These are phyloP conservation scores for Eragrostis curvula DNA, from an alignment of 176 grass and related monocot genomes.

Conservation along the genomic window DNA sequence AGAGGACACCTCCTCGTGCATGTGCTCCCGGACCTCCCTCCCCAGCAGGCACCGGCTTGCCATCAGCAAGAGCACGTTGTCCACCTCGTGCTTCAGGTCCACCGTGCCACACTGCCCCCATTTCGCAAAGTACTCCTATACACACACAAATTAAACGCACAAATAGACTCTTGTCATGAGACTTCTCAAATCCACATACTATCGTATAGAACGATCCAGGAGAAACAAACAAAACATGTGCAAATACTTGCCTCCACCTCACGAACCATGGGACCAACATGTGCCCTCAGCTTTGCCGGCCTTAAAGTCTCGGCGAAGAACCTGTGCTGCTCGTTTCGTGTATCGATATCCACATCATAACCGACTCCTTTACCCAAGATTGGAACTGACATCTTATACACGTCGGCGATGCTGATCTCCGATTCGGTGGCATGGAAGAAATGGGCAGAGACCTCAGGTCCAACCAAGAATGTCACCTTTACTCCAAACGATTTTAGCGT, in stretches of 20 bases:
- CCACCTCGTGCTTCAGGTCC: constrained; percentile 52
- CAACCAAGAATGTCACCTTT: too few species aligned
- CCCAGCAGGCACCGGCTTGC: constrained; percentile 60
- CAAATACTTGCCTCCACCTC: constrained; percentile 42
- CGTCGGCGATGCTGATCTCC: background rate
- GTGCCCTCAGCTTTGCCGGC: constrained; percentile 39
- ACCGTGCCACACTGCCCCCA: constrained; percentile 11
- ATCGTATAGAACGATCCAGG: too few species aligned
- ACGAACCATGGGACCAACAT: constrained; percentile 47
- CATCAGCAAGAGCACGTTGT: constrained; percentile 44
- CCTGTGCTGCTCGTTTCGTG: constrained; percentile 48
- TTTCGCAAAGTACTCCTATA: constrained; percentile 43
- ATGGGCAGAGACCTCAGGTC: too few species aligned
- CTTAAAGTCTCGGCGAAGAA: constrained; percentile 49
- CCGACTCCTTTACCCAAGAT: constrained; percentile 48
- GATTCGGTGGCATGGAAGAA: background rate
- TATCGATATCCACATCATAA: constrained; percentile 40
- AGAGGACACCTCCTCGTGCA: constrained; percentile 49
- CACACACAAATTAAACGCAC: background rate
- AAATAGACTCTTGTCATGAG: background rate
- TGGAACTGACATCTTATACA: background rate
- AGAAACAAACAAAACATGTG: too few species aligned
- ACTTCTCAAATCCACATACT: too few species aligned
- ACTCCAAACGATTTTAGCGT: too few species aligned
- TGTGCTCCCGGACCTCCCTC: constrained; percentile 56